phyloP scores from a whole-genome alignment of 1,284 basidiomycete species.

The Irpex sp. region DNA sequence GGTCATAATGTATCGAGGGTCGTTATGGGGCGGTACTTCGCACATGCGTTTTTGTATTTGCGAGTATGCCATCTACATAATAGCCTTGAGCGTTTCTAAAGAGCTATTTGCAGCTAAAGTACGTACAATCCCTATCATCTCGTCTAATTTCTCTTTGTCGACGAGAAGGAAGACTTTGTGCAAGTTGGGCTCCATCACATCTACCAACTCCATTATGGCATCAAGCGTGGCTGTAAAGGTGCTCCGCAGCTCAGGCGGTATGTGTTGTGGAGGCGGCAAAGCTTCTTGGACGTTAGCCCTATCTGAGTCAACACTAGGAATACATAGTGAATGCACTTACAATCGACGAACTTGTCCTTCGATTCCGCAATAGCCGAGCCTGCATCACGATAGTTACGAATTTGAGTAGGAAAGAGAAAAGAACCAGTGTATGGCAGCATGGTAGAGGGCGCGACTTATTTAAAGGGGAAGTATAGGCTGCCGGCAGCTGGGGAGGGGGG shows the following conservation, averaged over 20 bases:
- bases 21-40: not conserved
- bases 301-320: not conserved
- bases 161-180: conserved; percentile 3
- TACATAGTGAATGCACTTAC: not conserved
- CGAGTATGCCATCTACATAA: not conserved
- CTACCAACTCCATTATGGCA: not conserved
- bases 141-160: not conserved
- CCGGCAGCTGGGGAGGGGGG: not conserved
- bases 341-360: not conserved
- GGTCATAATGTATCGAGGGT: not conserved
- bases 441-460: not conserved
- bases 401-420: not conserved
- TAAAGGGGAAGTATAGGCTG: not conserved
- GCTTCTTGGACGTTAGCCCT: not conserved
- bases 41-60: not conserved
- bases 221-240: not conserved
- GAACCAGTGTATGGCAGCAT: not conserved
- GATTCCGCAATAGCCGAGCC: not conserved
- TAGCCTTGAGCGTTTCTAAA: not conserved
- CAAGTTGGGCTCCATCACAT: conserved; percentile 3
- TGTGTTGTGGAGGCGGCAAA: not conserved
- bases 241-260: not conserved
- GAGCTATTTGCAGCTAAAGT: not conserved
- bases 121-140: conserved; percentile 3
- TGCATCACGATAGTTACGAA: not conserved